Conservation (phyloP, 2,329 filamentous ascomycete genomes). For the Calonectria crousiana region DNA sequence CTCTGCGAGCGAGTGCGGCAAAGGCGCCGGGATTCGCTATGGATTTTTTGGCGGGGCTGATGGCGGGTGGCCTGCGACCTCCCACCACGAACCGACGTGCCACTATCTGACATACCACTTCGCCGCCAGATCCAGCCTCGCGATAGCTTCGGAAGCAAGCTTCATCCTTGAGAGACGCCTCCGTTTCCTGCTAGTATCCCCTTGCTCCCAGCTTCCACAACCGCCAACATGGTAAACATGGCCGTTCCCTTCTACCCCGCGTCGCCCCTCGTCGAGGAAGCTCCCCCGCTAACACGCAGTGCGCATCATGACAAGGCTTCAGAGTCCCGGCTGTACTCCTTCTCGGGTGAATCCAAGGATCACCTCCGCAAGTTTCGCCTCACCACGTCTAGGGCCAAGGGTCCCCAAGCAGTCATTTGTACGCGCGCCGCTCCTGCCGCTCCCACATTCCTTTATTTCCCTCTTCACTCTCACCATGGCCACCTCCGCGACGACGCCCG, state of each 20-base stretch:
- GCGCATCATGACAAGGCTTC: constrained; percentile 61
- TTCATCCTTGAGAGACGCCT: not conserved
- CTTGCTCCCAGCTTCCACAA: not conserved
- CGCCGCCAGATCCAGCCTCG: constrained; percentile 6
- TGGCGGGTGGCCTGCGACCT: constrained; percentile 2
- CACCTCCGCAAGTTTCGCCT: constrained; percentile 95
- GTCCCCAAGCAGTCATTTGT: constrained; percentile 95
- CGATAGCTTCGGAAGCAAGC: constrained; percentile 30
- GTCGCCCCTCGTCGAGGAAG: not conserved
- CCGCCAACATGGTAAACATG: constrained; percentile 33
- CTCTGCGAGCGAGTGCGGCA: not conserved
- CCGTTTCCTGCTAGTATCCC: not conserved
- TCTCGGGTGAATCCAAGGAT: constrained; percentile 90
- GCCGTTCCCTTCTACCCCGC: not conserved
- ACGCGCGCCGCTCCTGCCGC: constrained; percentile 59
- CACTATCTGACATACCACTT: constrained; percentile 8
- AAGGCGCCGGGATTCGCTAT: not conserved
- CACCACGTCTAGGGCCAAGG: constrained; percentile 86
- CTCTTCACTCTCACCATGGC: not conserved
- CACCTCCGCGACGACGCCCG: constrained; percentile 2
- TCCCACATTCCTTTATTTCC: not conserved
- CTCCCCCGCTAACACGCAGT: constrained; percentile 29
- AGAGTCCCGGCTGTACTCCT: constrained; percentile 91
- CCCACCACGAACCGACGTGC: constrained; percentile 12
- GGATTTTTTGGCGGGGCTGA: constrained; percentile 20